phyloP scores from a whole-genome alignment of 495 filamentous ascomycete species.

The Chlorociboria aeruginascens region DNA sequence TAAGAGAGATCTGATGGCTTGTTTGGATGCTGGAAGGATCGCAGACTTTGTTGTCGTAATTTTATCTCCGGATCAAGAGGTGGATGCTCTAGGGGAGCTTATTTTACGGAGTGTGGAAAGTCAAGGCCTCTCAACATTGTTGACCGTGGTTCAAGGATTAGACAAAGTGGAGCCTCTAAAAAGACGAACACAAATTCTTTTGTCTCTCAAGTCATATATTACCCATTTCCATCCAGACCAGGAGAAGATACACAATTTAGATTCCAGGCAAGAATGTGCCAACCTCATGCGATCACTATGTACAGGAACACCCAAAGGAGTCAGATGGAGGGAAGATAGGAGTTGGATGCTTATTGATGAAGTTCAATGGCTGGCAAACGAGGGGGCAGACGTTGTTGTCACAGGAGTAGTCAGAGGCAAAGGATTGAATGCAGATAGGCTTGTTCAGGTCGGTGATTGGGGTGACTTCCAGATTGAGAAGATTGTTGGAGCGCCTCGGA shows the following conservation, averaged over 20 bases:
- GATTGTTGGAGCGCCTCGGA: slow-evolving; percentile 59
- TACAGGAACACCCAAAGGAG: slow-evolving; percentile 79
- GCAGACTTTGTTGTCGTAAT: slow-evolving; percentile 86
- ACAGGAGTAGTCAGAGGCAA: slow-evolving; percentile 81
- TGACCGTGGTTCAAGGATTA: slow-evolving; percentile 68
- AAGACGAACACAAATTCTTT: slow-evolving; percentile 56
- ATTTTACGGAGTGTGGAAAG: slow-evolving; percentile 78
- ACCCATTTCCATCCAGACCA: slow-evolving; percentile 83
- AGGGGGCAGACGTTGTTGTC: slow-evolving; percentile 48
- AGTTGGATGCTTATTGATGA: slow-evolving; percentile 91
- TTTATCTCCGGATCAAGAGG: slow-evolving; percentile 67
- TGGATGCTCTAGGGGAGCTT: slow-evolving; percentile 69
- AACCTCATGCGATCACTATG: slow-evolving; percentile 85
- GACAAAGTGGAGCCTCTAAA: slow-evolving; percentile 69
- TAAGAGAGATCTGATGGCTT: slow-evolving; percentile 55
- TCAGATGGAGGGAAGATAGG: slow-evolving; percentile 84
- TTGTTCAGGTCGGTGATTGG: slow-evolving; percentile 88
- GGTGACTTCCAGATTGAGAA: slow-evolving; percentile 90
- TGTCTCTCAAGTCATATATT: slow-evolving; percentile 80
- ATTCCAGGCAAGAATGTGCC: slow-evolving; percentile 75
- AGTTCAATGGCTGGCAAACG: slow-evolving; percentile 51
- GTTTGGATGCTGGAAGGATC: slow-evolving; percentile 73
- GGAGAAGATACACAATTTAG: slow-evolving; percentile 76
- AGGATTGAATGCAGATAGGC: slow-evolving; percentile 75
- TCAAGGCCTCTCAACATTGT: slow-evolving; percentile 81